These are phyloP conservation scores for Taphrina sp. DNA, from an alignment of 1,139 yeast genomes.

Conservation along the genomic window DNA sequence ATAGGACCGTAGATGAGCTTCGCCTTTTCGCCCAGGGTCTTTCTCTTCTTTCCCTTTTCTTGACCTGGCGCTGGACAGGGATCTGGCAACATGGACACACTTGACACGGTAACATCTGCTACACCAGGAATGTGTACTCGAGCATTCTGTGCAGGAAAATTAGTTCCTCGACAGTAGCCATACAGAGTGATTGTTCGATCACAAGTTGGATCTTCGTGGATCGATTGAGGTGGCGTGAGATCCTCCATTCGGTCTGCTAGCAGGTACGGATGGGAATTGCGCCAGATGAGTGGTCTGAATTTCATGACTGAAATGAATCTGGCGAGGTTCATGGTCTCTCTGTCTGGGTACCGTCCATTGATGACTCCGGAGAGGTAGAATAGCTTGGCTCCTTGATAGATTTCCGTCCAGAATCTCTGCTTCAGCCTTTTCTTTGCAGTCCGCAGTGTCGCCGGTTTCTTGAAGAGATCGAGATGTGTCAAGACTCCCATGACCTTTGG, in stretches of 20 bases:
- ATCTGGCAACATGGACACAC: conserved; percentile 87
- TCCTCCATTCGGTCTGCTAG: conserved; percentile 93
- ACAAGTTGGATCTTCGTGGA: conserved; percentile 74
- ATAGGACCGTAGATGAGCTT: conserved; percentile 96
- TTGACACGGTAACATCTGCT: conserved; percentile 76
- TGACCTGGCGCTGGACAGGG: conserved; percentile 99
- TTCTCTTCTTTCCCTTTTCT: conserved; percentile 63
- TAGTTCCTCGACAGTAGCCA: conserved; percentile 94
- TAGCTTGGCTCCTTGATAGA: conserved; percentile 94
- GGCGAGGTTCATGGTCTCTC: conserved; percentile 87
- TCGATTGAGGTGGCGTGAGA: conserved; percentile 82
- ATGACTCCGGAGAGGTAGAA: conserved; percentile 93
- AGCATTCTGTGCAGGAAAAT: conserved; percentile 69
- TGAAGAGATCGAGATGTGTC: conserved; percentile 92
- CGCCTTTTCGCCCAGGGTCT: conserved; percentile 89
- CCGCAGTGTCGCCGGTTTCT: conserved; percentile 81
- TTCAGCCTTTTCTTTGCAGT: conserved; percentile 89
- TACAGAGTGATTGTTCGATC: conserved; percentile 89
- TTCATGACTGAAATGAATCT: conserved; percentile 96
- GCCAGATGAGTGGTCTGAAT: conserved; percentile 96
- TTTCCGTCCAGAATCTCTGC: conserved; percentile 98
- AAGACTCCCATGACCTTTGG: conserved; percentile 95
- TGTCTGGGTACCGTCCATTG: conserved; percentile 95
- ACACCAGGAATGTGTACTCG: conserved; percentile 93
- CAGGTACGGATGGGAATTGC: conserved; percentile 95